Evolutionary conservation across 805 yeast species (phyloP).

Genomic region (Cephaloascus albidus): DNA sequence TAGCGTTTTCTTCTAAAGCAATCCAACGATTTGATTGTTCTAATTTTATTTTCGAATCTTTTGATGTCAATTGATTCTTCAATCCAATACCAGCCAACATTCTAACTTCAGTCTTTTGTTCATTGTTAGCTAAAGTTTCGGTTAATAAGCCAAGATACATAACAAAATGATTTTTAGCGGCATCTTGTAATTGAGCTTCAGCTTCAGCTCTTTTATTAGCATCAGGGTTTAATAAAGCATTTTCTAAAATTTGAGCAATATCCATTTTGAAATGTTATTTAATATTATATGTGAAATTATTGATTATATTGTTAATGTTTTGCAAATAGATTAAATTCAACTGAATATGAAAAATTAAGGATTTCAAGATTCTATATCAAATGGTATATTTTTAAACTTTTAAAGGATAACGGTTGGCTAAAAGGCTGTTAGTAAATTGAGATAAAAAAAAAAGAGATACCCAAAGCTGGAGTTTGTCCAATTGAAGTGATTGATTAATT

Average conservation of each 20-base stretch:
- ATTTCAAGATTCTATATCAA: background rate
- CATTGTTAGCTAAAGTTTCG: slow-evolving; percentile 58
- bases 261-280: slow-evolving; percentile 34
- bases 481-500: background rate
- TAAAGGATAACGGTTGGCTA: too few relatives aligned
- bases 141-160: slow-evolving; percentile 65
- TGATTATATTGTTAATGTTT: background rate
- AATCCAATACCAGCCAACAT: slow-evolving; percentile 84
- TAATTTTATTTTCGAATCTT: slow-evolving; percentile 51
- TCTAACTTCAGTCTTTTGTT: slow-evolving; percentile 68
- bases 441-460: background rate
- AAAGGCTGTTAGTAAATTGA: slow-evolving; percentile 7
- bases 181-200: slow-evolving; percentile 62
- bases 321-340: background rate
- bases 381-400: too few relatives aligned
- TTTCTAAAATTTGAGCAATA: slow-evolving; percentile 64
- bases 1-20: slow-evolving; percentile 42
- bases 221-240: slow-evolving; percentile 66
- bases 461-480: background rate
- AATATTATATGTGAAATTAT: background rate
- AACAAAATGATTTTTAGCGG: slow-evolving; percentile 69
- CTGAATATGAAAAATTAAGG: background rate
- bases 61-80: slow-evolving; percentile 83
- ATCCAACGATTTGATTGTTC: slow-evolving; percentile 72
- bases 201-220: slow-evolving; percentile 64